Base-by-base conservation (phyloP, 208 protist genomes). In the Trypanosoma avium region DNA sequence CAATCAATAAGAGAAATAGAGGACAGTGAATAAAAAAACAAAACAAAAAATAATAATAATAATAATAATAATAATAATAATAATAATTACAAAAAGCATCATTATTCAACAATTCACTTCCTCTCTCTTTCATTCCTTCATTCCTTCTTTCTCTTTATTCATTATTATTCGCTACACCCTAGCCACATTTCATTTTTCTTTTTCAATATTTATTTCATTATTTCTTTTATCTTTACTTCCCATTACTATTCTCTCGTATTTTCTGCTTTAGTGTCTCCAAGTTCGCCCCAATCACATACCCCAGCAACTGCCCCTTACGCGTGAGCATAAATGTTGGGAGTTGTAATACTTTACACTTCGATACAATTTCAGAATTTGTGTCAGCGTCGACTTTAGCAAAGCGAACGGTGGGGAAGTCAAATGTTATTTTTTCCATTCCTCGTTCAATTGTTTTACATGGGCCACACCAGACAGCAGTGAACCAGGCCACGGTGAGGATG, bases 241-340 rank as follows among this genome's bases (percentile, higher is more conserved):
- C 54, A 38, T 73, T 77, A 13, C 66, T 30, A 48, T 68, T 67
- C 22, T 82, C 79, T 19, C 81, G 71, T 26, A 92, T 84, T 60
- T 84, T 92, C 22, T 68, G 58, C 48, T 83, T 91, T 45, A 90
- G 71, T 50, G 70, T 60, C 15, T 70, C 45, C 9, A 90, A n/a
- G 61, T 90, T 87, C 2, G 82, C 84, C 1, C 84, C 88, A 48
- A 94, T 86, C n/a, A 94, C 82, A 60, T 90, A 86, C 29, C 75
- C 77, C 7, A 84, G 61, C 62, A 87, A 48, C 56, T 84, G 64
- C 4, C 79, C 84, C 3, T 62, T 75, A 13, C 68, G 70, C 46
- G 84, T 71, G 27, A 94, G 57, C 84, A 90, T 92, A 47, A 92
- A 94, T 0, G 88, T 92, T 4, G 82, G 83, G 59, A 94, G 81